A percentile compares a stretch with the other conserved stretches of the same genome.
phyloP scores from a whole-genome alignment of 2,329 filamentous ascomycete species.

The Fusarium redolens region DNA sequence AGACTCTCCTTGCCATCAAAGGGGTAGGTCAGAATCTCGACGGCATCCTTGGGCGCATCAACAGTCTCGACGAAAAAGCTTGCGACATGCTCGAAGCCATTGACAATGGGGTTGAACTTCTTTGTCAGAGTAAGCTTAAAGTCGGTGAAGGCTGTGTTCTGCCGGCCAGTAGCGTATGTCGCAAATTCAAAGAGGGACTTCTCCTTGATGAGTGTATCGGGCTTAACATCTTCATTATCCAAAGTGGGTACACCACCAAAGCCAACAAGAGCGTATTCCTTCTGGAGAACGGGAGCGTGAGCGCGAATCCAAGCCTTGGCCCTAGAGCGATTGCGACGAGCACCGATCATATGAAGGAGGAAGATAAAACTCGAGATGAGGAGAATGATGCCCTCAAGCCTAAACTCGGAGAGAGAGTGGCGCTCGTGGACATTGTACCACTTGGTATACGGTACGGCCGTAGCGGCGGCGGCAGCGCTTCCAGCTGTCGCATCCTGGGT shows the following conservation, averaged over 20 bases:
- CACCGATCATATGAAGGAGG: conserved; percentile 83
- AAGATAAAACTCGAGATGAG: conserved; percentile 80
- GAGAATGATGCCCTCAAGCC: conserved; percentile 85
- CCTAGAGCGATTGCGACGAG: conserved; percentile 81
- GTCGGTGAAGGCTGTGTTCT: conserved; percentile 93
- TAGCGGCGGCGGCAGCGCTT: conserved; percentile 59
- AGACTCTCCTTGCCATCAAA: conserved; percentile 93
- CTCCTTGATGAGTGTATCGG: conserved; percentile 75
- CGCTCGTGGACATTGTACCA: conserved; percentile 99
- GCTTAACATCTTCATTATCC: conserved; percentile 53
- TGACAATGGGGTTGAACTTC: conserved; percentile 82
- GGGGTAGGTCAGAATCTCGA: conserved; percentile 83
- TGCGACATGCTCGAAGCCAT: conserved; percentile 71
- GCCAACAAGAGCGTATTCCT: conserved; percentile 89
- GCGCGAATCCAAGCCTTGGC: conserved; percentile 83
- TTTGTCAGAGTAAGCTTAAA: conserved; percentile 84
- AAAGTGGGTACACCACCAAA: conserved; percentile 71
- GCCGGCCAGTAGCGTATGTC: conserved; percentile 88
- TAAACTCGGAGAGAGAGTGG: conserved; percentile 84
- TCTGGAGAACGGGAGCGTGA: conserved; percentile 76
- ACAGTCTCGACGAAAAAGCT: conserved; percentile 86
- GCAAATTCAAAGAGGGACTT: conserved; percentile 88
- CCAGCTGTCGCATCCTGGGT: conserved; percentile 60
- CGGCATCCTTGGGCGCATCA: conserved; percentile 73
- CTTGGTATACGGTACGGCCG: conserved; percentile 78